These are phyloP conservation scores for Annulohypoxylon maeteangense DNA, from an alignment of 495 filamentous ascomycete species.

Conservation along the genomic window DNA sequence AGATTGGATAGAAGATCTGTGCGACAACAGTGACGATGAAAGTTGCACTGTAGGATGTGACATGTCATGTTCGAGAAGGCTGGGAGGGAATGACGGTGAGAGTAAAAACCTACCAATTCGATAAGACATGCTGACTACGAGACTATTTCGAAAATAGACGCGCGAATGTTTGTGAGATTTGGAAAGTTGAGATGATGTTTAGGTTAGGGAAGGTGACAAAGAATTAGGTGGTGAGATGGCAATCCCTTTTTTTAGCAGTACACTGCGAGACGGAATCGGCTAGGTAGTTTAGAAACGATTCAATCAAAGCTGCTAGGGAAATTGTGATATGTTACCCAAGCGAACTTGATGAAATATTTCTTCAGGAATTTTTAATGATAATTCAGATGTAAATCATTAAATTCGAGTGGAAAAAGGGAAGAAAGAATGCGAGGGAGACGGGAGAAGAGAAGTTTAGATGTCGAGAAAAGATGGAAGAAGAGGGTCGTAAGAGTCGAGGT, in stretches of 20 bases:
- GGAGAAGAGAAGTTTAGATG: neutral
- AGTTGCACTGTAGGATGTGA: slow-evolving; percentile 5
- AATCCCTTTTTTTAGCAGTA: neutral
- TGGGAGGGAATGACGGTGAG: neutral
- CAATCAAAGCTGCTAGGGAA: neutral
- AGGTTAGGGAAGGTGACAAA: neutral
- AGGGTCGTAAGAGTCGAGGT: neutral
- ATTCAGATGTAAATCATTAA: neutral
- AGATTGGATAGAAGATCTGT: neutral
- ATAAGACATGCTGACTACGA: neutral
- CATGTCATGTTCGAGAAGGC: neutral
- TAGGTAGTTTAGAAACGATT: neutral
- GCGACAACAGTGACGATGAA: neutral
- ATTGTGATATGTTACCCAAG: neutral
- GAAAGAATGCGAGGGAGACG: neutral
- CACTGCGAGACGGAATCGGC: neutral
- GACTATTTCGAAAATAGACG: neutral
- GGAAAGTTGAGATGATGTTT: neutral
- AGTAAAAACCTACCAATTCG: neutral
- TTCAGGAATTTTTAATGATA: neutral
- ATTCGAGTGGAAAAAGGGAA: neutral
- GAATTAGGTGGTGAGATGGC: neutral
- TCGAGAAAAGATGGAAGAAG: neutral
- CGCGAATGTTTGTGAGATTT: neutral
- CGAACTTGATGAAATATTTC: neutral